These are phyloP conservation scores for Botrytis hyacinthi DNA, from an alignment of 2,329 filamentous ascomycete genomes.

Conservation along the genomic window DNA sequence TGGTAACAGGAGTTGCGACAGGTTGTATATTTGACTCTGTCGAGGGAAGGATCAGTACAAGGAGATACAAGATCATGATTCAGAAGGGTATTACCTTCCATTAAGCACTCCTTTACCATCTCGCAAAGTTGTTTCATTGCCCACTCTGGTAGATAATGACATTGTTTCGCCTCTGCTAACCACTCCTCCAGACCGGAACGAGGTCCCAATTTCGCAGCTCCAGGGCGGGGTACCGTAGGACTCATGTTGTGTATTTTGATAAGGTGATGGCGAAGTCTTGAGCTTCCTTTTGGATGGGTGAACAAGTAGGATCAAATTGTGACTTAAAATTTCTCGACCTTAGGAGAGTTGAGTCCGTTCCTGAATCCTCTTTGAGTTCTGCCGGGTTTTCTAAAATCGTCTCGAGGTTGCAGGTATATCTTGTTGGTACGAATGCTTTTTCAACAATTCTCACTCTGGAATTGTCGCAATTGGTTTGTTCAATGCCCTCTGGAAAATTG, in stretches of 20 bases:
- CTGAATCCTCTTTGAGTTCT: slow-evolving; percentile 5
- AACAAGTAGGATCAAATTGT: not conserved
- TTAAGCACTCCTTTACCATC: slow-evolving; percentile 97
- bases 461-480: not conserved
- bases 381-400: not conserved
- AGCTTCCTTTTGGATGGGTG: not conserved
- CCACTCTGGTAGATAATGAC: slow-evolving; percentile 91
- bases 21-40: slow-evolving; percentile 97
- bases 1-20: slow-evolving; percentile 92
- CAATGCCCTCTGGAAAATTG: not conserved
- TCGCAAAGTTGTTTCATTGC: slow-evolving; percentile 99
- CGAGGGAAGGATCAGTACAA: slow-evolving; percentile 27
- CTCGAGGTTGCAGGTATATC: slow-evolving; percentile 1
- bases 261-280: not conserved
- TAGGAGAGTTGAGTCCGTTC: not conserved
- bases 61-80: not conserved
- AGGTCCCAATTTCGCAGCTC: slow-evolving; percentile 78
- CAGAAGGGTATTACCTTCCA: slow-evolving; percentile 73
- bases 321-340: not conserved
- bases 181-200: slow-evolving; percentile 92
- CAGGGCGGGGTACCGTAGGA: slow-evolving; percentile 66
- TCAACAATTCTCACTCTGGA: not conserved
- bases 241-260: slow-evolving; percentile 19
- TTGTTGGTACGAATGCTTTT: not conserved
- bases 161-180: slow-evolving; percentile 94